Evolutionary conservation across 163 green algal species (phyloP).

Genomic region (Coccomyxa subellipsoidea): DNA sequence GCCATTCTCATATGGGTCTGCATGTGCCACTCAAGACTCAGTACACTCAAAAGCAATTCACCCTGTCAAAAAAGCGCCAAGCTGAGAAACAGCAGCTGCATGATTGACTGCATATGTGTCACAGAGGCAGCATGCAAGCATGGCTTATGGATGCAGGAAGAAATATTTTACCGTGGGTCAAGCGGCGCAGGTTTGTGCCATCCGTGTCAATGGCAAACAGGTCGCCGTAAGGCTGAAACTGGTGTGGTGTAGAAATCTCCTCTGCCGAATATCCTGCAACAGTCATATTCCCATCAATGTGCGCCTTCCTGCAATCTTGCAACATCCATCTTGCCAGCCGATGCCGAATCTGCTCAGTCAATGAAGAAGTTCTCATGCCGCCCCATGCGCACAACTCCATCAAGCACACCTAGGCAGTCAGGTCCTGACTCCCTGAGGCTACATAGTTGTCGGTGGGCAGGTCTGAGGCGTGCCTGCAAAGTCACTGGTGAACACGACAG

Average conservation of each 20-base stretch:
- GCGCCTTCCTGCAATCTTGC: too few species aligned
- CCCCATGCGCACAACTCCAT: too few species aligned
- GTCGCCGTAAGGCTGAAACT: conserved; percentile 9
- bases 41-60: not conserved
- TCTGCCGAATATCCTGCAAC: not conserved
- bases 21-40: not conserved
- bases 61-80: not conserved
- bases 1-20: conserved; percentile 4
- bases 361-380: too few species aligned
- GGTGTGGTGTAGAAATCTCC: not conserved
- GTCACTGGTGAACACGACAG: not conserved
- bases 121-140: not conserved
- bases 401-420: too few species aligned
- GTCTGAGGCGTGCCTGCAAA: not conserved
- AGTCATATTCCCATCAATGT: not conserved
- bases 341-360: too few species aligned
- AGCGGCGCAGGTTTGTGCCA: not conserved
- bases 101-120: not conserved
- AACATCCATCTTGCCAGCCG: too few species aligned
- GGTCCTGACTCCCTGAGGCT: too few species aligned
- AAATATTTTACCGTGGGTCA: not conserved
- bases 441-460: not conserved
- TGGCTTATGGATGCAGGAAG: too few species aligned
- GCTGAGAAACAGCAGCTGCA: too few species aligned
- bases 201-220: not conserved